Conservation (phyloP, 2,329 filamentous ascomycete genomes). For the Tolypocladium inflatum region DNA sequence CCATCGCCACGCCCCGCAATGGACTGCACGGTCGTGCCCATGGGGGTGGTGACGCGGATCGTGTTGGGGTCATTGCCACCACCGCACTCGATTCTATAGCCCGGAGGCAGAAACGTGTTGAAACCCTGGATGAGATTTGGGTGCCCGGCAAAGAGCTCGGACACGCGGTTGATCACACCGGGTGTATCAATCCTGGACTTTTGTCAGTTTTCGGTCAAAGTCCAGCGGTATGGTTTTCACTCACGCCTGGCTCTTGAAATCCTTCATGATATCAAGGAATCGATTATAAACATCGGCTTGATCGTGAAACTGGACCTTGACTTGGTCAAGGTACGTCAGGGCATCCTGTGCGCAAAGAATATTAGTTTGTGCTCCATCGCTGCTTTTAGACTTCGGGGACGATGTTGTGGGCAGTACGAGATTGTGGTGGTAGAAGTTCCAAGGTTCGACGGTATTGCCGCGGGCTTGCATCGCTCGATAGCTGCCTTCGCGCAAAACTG, state of each 20-base stretch:
- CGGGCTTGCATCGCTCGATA: not conserved
- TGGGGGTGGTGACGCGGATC: slow-evolving; percentile 92
- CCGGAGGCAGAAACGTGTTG: slow-evolving; percentile 92
- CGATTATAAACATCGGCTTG: slow-evolving; percentile 96
- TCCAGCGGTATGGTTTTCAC: slow-evolving; percentile 20
- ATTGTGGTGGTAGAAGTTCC: slow-evolving; percentile 12
- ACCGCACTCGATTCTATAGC: slow-evolving; percentile 94
- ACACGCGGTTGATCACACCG: slow-evolving; percentile 93
- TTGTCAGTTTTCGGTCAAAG: not conserved
- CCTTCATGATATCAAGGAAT: slow-evolving; percentile 98
- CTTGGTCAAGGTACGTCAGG: slow-evolving; percentile 92
- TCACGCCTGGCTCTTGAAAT: slow-evolving; percentile 95
- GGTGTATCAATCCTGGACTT: slow-evolving; percentile 75
- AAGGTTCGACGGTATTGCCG: slow-evolving; percentile 7
- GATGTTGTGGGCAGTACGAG: slow-evolving; percentile 12
- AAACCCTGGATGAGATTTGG: slow-evolving; percentile 95
- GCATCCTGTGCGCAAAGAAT: slow-evolving; percentile 42
- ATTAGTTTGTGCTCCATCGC: slow-evolving; percentile 2
- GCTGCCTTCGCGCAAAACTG: not conserved
- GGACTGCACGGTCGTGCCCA: slow-evolving; percentile 90
- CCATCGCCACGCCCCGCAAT: slow-evolving; percentile 53
- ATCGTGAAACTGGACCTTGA: slow-evolving; percentile 95
- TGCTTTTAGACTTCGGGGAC: not conserved
- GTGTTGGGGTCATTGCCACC: slow-evolving; percentile 90
- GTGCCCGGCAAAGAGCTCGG: slow-evolving; percentile 89